These are phyloP conservation scores for Populus alba DNA, from an alignment of 345 rosid species.

Conservation along the genomic window DNA sequence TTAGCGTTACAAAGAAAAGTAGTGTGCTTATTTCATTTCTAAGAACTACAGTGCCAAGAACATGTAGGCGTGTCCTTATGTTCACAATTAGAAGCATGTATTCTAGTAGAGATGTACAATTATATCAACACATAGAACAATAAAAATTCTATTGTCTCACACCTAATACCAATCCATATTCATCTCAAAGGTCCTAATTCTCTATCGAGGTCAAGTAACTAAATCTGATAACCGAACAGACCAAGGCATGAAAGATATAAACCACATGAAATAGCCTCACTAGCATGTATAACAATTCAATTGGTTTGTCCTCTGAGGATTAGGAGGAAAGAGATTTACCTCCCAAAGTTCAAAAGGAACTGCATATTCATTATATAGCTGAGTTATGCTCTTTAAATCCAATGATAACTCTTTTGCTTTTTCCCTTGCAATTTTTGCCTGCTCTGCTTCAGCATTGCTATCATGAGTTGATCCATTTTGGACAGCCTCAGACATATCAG, in stretches of 20 bases:
- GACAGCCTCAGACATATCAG: conserved; percentile 52
- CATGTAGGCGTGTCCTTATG: not conserved
- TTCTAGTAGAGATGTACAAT: not conserved
- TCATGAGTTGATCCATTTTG: conserved; percentile 48
- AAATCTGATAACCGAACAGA: not conserved
- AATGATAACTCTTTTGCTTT: conserved; percentile 85
- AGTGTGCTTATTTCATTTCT: not conserved
- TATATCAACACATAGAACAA: not conserved
- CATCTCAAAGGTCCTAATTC: not conserved
- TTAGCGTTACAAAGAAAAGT: not conserved
- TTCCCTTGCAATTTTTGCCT: conserved; percentile 56
- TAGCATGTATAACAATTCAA: not conserved
- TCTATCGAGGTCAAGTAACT: not conserved
- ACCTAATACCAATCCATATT: not conserved
- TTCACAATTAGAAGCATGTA: not conserved
- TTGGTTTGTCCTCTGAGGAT: conserved; percentile 8
- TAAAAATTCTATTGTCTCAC: not conserved
- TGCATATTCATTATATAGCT: conserved; percentile 93
- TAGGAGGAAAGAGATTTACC: conserved; percentile 42
- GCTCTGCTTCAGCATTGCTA: conserved; percentile 37
- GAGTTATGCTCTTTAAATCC: conserved; percentile 90
- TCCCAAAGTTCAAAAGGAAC: conserved; percentile 98
- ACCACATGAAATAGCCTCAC: not conserved
- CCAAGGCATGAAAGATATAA: not conserved
- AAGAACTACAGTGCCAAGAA: not conserved